These are phyloP conservation scores for Rhynchospora tenuis DNA, from an alignment of 176 grass and related monocot species.

Conservation along the genomic window DNA sequence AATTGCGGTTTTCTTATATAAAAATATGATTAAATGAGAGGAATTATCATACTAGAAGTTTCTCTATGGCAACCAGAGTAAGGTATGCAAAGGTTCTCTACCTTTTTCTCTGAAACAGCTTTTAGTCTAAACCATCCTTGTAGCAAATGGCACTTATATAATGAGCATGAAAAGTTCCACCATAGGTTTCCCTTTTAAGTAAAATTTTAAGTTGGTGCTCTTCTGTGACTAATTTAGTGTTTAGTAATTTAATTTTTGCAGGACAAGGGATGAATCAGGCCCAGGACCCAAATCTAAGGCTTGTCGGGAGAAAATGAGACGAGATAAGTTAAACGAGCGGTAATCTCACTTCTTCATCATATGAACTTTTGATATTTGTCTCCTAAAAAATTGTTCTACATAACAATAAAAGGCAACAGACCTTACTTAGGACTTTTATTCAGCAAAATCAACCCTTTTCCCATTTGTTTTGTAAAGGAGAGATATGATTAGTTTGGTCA, in stretches of 20 bases:
- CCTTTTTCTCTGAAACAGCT: neutral
- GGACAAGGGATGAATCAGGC: conserved; percentile 29
- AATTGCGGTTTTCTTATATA: neutral
- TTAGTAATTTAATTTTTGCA: conserved; percentile 28
- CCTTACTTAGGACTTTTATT: no score
- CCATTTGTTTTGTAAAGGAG: neutral
- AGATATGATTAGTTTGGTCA: neutral
- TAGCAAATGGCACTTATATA: neutral
- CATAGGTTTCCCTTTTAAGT: neutral
- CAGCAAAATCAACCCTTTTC: no score
- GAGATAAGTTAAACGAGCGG: conserved; percentile 47
- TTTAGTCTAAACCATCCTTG: neutral
- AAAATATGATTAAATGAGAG: neutral
- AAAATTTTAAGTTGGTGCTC: neutral
- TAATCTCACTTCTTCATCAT: conserved; percentile 5
- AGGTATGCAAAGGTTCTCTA: neutral
- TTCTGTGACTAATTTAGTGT: conserved; percentile 9
- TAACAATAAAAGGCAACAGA: neutral
- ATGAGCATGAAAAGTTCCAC: neutral
- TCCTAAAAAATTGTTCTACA: neutral
- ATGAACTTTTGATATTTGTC: neutral
- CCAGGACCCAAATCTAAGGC: conserved; percentile 33
- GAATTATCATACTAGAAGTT: neutral
- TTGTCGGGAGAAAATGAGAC: conserved; percentile 35
- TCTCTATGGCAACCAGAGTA: neutral